These are phyloP conservation scores for Albizia julibrissin DNA, from an alignment of 306 rosid genomes.

Conservation along the genomic window DNA sequence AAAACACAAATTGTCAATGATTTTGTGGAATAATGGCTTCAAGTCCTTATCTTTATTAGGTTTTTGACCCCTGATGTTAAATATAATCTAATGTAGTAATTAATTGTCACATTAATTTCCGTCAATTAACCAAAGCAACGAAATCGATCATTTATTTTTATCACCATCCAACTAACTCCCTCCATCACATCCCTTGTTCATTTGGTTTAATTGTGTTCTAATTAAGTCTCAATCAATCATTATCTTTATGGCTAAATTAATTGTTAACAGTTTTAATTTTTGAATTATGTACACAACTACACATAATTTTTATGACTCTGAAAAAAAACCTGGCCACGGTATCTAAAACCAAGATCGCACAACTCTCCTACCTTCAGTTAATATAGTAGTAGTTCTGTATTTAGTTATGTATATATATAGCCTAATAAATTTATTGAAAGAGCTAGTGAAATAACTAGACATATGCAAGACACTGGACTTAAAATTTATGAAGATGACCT, in stretches of 20 bases:
- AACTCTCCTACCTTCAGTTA: too few species aligned
- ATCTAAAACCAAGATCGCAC: too few species aligned
- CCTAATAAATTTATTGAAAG: too few species aligned
- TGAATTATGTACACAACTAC: too few species aligned
- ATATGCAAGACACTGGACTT: too few species aligned
- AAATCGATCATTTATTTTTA: background rate
- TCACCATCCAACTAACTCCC: background rate
- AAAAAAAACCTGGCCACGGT: too few species aligned
- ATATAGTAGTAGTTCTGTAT: too few species aligned
- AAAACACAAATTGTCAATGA: background rate
- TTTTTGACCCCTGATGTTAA: background rate
- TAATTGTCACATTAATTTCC: background rate
- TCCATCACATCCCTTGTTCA: conserved; percentile 6
- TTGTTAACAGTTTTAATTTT: background rate
- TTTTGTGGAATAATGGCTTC: background rate
- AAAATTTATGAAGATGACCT: too few species aligned
- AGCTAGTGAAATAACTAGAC: too few species aligned
- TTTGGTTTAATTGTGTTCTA: background rate
- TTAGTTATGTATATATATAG: too few species aligned
- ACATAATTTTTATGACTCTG: too few species aligned
- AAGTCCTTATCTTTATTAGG: background rate
- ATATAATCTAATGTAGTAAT: background rate
- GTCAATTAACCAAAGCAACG: background rate
- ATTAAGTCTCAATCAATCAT: background rate
- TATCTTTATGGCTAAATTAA: background rate